These are phyloP conservation scores for Candida oleophila DNA, from an alignment of 805 yeast genomes.

Conservation along the genomic window DNA sequence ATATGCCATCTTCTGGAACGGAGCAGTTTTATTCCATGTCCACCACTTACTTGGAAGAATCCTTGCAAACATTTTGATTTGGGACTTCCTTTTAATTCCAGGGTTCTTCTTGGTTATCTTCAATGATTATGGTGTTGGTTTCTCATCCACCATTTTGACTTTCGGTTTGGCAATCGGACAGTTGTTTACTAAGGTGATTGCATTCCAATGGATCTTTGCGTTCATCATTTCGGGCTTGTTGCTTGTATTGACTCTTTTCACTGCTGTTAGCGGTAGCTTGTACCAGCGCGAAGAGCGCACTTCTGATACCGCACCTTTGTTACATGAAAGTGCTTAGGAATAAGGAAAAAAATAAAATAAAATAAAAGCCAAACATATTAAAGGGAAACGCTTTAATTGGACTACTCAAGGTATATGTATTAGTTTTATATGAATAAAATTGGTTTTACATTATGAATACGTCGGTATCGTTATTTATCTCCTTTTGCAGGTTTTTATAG, in stretches of 20 bases:
- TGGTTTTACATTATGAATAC: neutral
- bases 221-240: slow-evolving; percentile 60
- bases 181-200: slow-evolving; percentile 63
- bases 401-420: neutral
- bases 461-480: neutral
- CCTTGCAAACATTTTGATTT: slow-evolving; percentile 69
- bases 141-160: slow-evolving; percentile 54
- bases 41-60: slow-evolving; percentile 60
- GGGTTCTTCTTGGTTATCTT: slow-evolving; percentile 51
- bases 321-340: slow-evolving; percentile 15
- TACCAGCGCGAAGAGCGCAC: slow-evolving; percentile 13
- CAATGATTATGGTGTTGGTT: slow-evolving; percentile 72
- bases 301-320: slow-evolving; percentile 39
- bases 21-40: slow-evolving; percentile 71
- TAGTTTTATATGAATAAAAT: neutral
- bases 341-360: neutral
- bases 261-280: slow-evolving; percentile 37
- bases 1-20: slow-evolving; percentile 80
- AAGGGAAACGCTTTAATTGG: neutral
- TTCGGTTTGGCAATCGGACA: slow-evolving; percentile 74
- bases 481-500: neutral
- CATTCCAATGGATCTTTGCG: slow-evolving; percentile 86
- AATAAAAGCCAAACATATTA: neutral
- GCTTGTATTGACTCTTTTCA: slow-evolving; percentile 49
- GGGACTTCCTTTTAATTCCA: slow-evolving; percentile 76